phyloP scores from a whole-genome alignment of 345 rosid genomes.

The Citrus hindsii region DNA sequence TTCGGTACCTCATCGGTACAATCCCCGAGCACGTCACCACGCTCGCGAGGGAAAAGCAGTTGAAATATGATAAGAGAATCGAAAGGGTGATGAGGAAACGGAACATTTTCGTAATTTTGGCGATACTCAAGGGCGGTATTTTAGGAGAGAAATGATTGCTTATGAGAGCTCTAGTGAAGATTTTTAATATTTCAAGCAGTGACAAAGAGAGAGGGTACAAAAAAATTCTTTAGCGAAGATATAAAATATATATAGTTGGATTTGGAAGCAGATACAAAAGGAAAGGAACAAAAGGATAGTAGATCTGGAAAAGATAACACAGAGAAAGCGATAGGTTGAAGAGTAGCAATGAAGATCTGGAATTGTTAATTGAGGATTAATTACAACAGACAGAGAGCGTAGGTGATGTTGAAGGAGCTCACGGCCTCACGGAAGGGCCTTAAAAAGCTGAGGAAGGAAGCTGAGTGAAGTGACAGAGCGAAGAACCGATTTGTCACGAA shows the following conservation, averaged over 20 bases:
- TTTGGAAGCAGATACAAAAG: background rate
- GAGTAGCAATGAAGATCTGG: background rate
- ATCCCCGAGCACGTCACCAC: slow-evolving; percentile 73
- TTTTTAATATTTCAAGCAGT: no score
- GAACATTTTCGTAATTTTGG: slow-evolving; percentile 29
- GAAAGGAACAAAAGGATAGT: background rate
- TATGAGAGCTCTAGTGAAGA: slow-evolving; percentile 7
- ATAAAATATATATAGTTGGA: background rate
- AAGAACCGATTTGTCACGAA: background rate
- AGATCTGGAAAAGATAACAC: background rate
- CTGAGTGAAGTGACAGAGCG: background rate
- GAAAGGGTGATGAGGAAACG: slow-evolving; percentile 15
- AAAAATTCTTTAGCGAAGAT: background rate
- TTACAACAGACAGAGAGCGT: background rate
- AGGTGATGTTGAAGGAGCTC: background rate
- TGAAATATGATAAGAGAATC: slow-evolving; percentile 21
- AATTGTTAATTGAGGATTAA: background rate
- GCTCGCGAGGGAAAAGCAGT: slow-evolving; percentile 19
- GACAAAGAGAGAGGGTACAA: no score
- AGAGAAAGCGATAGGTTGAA: no score
- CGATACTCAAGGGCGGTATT: background rate
- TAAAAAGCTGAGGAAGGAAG: background rate
- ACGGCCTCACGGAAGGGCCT: background rate
- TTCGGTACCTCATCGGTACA: slow-evolving; percentile 63
- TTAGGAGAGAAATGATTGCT: no score